A percentile compares a stretch with the other conserved stretches of the same genome.
Evolutionary conservation across 1,139 yeast species (phyloP).

Genomic region (Pichia norvegensis): DNA sequence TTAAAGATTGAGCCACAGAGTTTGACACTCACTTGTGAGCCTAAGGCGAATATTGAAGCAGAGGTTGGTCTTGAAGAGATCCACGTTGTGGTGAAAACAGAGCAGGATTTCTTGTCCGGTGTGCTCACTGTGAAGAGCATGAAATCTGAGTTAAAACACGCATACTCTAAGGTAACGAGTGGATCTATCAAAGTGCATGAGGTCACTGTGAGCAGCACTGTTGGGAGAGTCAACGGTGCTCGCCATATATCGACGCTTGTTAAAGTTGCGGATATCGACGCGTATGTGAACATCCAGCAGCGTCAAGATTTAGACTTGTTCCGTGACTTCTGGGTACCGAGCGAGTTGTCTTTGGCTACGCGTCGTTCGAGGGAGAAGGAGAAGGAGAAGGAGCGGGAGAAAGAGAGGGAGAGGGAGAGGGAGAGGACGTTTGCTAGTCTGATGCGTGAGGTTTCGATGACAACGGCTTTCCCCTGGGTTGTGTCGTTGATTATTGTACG

Average conservation of each 20-base stretch:
- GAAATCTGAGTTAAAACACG: slow-evolving; percentile 73
- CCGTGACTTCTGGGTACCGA: slow-evolving; percentile 76
- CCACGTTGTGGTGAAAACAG: slow-evolving; percentile 50
- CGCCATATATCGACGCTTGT: slow-evolving; percentile 41
- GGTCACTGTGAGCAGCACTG: slow-evolving; percentile 34
- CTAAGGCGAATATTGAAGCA: slow-evolving; percentile 88
- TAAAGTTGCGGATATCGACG: slow-evolving; percentile 47
- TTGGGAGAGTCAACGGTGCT: slow-evolving; percentile 34
- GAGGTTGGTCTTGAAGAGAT: slow-evolving; percentile 66
- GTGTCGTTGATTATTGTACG: slow-evolving; percentile 50
- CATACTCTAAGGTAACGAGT: slow-evolving; percentile 83
- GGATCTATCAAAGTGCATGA: slow-evolving; percentile 60
- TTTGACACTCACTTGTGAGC: slow-evolving; percentile 78
- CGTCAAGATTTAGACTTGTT: slow-evolving; percentile 79
- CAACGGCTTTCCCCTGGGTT: slow-evolving; percentile 71
- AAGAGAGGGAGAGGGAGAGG: slow-evolving; percentile 26
- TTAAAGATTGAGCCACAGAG: slow-evolving; percentile 65
- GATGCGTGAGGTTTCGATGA: slow-evolving; percentile 53
- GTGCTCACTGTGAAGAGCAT: slow-evolving; percentile 44
- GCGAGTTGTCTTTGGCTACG: background rate
- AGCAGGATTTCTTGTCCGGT: slow-evolving; percentile 37
- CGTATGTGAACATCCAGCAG: slow-evolving; percentile 73
- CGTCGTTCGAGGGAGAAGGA: background rate
- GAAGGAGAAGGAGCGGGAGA: slow-evolving; percentile 25
- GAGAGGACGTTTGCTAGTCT: slow-evolving; percentile 38